Evolutionary conservation across 208 protist genomes (phyloP).

Genomic region (Herpetomonas muscarum): DNA sequence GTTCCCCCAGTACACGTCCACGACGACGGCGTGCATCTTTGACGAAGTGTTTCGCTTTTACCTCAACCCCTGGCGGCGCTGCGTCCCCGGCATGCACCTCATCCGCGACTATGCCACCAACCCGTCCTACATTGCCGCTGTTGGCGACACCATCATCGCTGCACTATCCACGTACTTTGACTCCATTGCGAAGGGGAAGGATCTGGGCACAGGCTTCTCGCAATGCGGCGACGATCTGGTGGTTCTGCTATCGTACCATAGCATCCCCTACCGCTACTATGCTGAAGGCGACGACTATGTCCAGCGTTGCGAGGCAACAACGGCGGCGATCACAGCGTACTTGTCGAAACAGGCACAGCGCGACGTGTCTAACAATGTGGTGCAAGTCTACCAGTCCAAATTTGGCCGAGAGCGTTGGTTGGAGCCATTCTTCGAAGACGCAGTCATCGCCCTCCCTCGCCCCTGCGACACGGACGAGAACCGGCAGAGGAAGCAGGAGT

Average conservation of each 20-base stretch:
- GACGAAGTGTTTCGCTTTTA: constrained; percentile 40
- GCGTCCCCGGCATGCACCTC: constrained; percentile 31
- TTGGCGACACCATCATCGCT: constrained; percentile 12
- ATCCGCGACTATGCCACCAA: constrained; percentile 40
- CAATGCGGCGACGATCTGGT: constrained; percentile 6
- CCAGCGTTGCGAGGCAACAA: constrained; percentile 23
- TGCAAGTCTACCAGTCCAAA: constrained; percentile 44
- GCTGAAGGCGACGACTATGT: constrained; percentile 32
- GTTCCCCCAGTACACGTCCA: constrained; percentile 62
- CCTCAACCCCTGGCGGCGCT: constrained; percentile 12
- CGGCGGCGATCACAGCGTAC: constrained; percentile 6
- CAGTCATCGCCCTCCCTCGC: constrained; percentile 14
- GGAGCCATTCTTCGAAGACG: constrained; percentile 24
- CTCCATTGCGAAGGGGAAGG: background rate
- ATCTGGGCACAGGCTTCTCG: constrained; percentile 5
- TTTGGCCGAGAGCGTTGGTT: constrained; percentile 50
- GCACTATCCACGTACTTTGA: constrained; percentile 16
- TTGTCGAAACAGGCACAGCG: constrained; percentile 8
- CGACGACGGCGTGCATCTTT: constrained; percentile 28
- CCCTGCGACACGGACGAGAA: background rate
- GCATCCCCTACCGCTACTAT: constrained; percentile 29
- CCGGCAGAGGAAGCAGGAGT: constrained; percentile 7
- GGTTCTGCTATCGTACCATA: constrained; percentile 49
- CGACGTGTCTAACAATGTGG: constrained; percentile 9
- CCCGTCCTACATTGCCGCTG: constrained; percentile 30